phyloP scores from a whole-genome alignment of 805 yeast species.

The Barnettozyma pratensis region DNA sequence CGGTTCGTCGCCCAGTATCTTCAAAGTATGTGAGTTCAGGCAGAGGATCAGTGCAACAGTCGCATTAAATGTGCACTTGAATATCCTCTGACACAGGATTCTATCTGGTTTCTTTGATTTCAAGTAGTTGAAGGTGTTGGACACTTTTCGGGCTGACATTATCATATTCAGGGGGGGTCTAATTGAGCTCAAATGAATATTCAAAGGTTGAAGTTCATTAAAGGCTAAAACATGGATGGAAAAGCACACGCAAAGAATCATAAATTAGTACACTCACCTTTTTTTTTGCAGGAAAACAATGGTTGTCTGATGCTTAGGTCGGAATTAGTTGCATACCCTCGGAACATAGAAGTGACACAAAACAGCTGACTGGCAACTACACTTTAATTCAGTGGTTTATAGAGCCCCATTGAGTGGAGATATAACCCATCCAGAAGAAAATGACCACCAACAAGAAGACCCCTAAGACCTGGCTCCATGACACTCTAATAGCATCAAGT shows the following conservation, averaged over 20 bases:
- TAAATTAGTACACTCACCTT: too few species aligned
- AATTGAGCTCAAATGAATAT: too few species aligned
- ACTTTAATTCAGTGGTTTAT: too few species aligned
- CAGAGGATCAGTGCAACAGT: slow-evolving; percentile 39
- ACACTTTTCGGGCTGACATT: not conserved
- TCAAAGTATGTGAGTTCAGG: slow-evolving; percentile 32
- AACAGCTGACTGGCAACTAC: not conserved
- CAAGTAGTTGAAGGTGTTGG: not conserved
- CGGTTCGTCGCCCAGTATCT: slow-evolving; percentile 34
- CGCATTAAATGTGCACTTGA: slow-evolving; percentile 33
- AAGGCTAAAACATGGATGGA: too few species aligned
- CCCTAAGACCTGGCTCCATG: too few species aligned
- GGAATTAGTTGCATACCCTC: not conserved
- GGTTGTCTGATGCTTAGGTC: not conserved
- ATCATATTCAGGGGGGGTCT: too few species aligned
- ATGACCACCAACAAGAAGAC: too few species aligned
- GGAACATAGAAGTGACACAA: not conserved
- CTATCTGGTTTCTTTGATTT: slow-evolving; percentile 15
- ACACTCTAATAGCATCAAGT: too few species aligned
- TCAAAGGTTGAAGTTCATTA: not conserved
- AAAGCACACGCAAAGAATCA: too few species aligned
- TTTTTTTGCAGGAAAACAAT: too few species aligned
- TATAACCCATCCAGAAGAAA: too few species aligned
- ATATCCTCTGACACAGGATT: slow-evolving; percentile 32
- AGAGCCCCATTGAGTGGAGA: too few species aligned